Evolutionary conservation across 140 eudicot genomes (phyloP), one percentile per base, ranked within the genome.

Genomic region (Erigeron philadelphicus): DNA sequence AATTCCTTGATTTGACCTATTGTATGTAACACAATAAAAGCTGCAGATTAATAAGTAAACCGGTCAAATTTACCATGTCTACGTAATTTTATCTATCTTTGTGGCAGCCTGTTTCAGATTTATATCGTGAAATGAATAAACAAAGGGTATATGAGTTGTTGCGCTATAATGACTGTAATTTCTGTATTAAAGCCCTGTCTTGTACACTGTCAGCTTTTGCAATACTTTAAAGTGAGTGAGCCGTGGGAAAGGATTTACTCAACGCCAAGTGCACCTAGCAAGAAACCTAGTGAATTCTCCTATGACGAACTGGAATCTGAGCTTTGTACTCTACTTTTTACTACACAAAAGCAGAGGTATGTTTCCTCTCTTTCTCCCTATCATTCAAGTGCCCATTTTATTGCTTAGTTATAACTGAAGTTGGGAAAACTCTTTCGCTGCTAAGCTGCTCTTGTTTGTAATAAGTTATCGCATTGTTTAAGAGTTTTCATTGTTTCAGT

Each of bases 231-330:
- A 77, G 77, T 63, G 50, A 77, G 83, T 72, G 69, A 76, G 31
- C 96, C 95, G 5, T 88, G 98, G 98, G 59, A 35, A 16, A 84
- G 81, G 31, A 68, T 52, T 23, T n/a, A 48, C 67, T 65, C 82
- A 60, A 68, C 84, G 18, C 87, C 85, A 58, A 59, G 35, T 25
- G 77, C 66, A 12, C 64, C 54, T 54, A 79, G 54, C 9, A 85
- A 58, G 73, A 79, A 76, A 70, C 88, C 88, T 16, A 63, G 72
- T n/a, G 87, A 86, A 8, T 68, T 85, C 63, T 76, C 91, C 4
- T n/a, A 52, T 0, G 83, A 81, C 31, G 82, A 84, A 64, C 68
- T 86, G 75, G 97, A 91, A 75, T 53, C 15, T 16, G 88, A 84
- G 72, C 77, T 86, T 67, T 68, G 75, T 35, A 43, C 41, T 40